phyloP scores from a whole-genome alignment of 2,329 filamentous ascomycete genomes.

The Diaporthe capsici region DNA sequence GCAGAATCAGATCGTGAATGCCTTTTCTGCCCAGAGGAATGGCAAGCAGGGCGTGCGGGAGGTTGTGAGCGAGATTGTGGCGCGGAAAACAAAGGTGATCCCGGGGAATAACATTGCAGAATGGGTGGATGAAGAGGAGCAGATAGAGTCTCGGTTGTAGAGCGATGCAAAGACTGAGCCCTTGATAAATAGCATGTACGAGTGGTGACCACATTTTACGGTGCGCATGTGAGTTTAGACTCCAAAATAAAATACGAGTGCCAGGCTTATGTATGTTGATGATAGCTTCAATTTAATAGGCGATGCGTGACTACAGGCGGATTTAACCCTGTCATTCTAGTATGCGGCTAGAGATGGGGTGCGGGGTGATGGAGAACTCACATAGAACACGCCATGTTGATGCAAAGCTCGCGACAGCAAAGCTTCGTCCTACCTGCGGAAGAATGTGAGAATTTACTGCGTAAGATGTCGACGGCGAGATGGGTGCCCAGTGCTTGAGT shows the following conservation, averaged over 20 bases:
- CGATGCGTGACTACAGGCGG: not conserved
- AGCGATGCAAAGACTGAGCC: not conserved
- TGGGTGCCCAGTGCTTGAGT: slow-evolving; percentile 37
- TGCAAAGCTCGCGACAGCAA: not conserved
- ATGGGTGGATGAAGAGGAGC: slow-evolving; percentile 60
- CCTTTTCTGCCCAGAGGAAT: slow-evolving; percentile 71
- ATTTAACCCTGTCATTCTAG: not conserved
- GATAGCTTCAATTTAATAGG: not conserved
- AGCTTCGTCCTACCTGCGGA: slow-evolving; percentile 49
- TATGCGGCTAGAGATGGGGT: slow-evolving; percentile 2
- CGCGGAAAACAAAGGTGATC: slow-evolving; percentile 67
- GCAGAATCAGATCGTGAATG: slow-evolving; percentile 71
- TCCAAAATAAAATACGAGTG: not conserved
- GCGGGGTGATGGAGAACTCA: slow-evolving; percentile 8
- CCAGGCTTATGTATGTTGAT: not conserved
- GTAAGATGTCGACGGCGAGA: not conserved
- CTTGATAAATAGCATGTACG: slow-evolving; percentile 19
- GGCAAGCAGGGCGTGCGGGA: slow-evolving; percentile 78
- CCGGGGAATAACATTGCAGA: slow-evolving; percentile 42
- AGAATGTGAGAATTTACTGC: slow-evolving; percentile 37
- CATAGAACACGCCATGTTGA: not conserved
- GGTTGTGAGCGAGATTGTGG: slow-evolving; percentile 78
- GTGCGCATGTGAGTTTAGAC: not conserved
- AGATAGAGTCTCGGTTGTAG: slow-evolving; percentile 31
- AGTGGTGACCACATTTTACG: not conserved